Conservation (phyloP, 768 basidiomycete genomes). For the Aureoboletus auriporus region DNA sequence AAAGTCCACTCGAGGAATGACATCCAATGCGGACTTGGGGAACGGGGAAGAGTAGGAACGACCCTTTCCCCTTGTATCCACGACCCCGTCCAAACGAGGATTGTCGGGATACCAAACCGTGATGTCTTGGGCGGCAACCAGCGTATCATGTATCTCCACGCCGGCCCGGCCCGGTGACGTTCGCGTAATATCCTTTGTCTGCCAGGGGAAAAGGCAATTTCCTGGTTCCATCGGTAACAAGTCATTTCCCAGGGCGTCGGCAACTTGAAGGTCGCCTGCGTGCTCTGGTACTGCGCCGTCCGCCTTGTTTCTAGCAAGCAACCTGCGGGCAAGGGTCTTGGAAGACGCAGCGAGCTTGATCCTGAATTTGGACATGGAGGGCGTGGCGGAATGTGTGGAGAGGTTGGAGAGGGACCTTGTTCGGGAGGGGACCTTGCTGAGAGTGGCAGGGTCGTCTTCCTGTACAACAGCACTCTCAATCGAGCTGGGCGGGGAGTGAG, state of each 20-base stretch:
- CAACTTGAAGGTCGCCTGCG: conserved; percentile 4
- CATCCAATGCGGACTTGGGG: conserved; percentile 58
- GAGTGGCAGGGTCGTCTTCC: conserved; percentile 6
- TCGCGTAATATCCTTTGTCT: conserved; percentile 27
- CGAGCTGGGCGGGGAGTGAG: conserved; percentile 12
- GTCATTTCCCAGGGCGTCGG: conserved; percentile 11
- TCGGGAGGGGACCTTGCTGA: conserved; percentile 38
- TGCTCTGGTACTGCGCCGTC: conserved; percentile 8
- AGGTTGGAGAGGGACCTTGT: conserved; percentile 56
- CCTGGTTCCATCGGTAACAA: conserved; percentile 26
- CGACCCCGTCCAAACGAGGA: conserved; percentile 15
- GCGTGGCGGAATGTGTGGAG: conserved; percentile 42
- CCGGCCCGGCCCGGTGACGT: conserved; percentile 9
- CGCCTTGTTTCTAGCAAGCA: conserved; percentile 43
- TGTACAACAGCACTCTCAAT: conserved; percentile 9
- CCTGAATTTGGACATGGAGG: conserved; percentile 47
- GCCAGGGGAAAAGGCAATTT: conserved; percentile 43
- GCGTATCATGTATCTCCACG: conserved; percentile 12
- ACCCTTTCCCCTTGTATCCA: conserved; percentile 41
- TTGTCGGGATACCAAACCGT: conserved; percentile 13
- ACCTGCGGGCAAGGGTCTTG: conserved; percentile 48
- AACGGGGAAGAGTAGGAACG: conserved; percentile 65
- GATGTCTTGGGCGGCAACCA: conserved; percentile 3
- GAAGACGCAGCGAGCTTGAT: conserved; percentile 41
- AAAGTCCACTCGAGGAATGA: conserved; percentile 42